These are phyloP conservation scores for Penicillium psychrosexuale DNA, from an alignment of 2,329 filamentous ascomycete genomes.

Conservation along the genomic window DNA sequence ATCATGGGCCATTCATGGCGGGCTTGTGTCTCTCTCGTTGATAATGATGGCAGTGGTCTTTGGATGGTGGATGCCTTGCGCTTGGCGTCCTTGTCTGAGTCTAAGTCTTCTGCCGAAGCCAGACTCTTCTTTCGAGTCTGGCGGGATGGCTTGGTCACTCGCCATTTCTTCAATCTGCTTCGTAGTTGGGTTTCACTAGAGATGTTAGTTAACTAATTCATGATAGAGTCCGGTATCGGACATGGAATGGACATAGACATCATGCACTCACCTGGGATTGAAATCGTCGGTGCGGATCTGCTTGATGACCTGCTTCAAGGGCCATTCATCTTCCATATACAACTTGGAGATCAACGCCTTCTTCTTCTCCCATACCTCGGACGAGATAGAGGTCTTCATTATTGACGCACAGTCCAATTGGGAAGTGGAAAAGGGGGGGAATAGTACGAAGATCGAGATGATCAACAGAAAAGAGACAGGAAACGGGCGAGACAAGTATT, in stretches of 20 bases:
- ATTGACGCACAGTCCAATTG: conserved; percentile 7
- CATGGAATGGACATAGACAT: no score
- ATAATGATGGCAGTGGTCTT: conserved; percentile 7
- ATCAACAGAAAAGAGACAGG: conserved; percentile 10
- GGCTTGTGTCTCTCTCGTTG: conserved; percentile 1
- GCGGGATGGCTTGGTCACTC: conserved; percentile 45
- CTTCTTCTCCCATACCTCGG: conserved; percentile 46
- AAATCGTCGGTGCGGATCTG: conserved; percentile 43
- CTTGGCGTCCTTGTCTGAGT: conserved; percentile 17
- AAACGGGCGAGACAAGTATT: conserved; percentile 3
- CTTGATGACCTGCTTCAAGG: conserved; percentile 46
- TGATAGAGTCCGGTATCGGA: neutral
- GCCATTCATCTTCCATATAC: conserved; percentile 47
- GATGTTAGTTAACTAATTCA: neutral
- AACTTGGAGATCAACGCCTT: conserved; percentile 41
- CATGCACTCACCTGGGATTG: conserved; percentile 41
- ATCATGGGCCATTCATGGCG: conserved; percentile 15
- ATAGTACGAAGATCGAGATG: conserved; percentile 8
- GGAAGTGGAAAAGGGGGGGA: neutral
- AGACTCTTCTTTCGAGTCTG: conserved; percentile 42
- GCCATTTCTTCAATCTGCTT: conserved; percentile 46
- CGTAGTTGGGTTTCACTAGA: conserved; percentile 45
- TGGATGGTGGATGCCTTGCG: conserved; percentile 5
- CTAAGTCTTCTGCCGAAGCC: conserved; percentile 20
- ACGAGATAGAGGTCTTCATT: conserved; percentile 45